Evolutionary conservation across 2,329 filamentous ascomycete genomes (phyloP), one percentile per base, ranked within the genome.

Genomic region (Allantophomopsis lycopodina): DNA sequence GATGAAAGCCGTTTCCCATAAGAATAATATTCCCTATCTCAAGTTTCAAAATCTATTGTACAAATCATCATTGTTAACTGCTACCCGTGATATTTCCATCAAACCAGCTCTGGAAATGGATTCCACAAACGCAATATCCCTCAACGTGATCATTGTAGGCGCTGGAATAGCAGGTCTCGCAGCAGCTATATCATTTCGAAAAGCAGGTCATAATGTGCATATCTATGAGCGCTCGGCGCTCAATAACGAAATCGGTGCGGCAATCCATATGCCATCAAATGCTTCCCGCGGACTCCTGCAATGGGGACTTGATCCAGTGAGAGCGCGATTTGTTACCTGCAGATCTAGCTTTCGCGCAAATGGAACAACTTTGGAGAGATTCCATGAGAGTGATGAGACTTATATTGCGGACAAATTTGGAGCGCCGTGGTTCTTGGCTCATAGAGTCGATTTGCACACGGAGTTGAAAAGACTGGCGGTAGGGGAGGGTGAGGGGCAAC

Each of bases 181-280:
- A 3, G 48, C 50, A 3, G 54, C 51, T 18, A 42, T 55, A 4
- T 49, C 51, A 4, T 49, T 53, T 6, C 52, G 52, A 37, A 42
- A 50, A 6, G 51, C 50, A 3, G 41, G 42, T 1, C 53, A 56
- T 36, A 13, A 34, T 3, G 53, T 56, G 2, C 50, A 50, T 2
- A 46, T 58, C 20, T 46, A 43, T 32, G 55, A 58, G 40, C 47
- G 52, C n/a, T 55, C 53, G 10, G 21, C 38, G 11, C 46, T 64
- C 41, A 54, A 55, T 39, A 58, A 59, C 34, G 62, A 65, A 46
- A 48, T 62, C 18, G 62, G 62, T 4, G 62, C 62, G 1, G 62
- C 62, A 1, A 61, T 65, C 16, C 51, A 56, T 15, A 44, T 62
- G 14, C 55, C 56, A 14, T 60, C 61, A 2, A 63, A 64, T 41